Conservation (phyloP, 208 protist species). For the Trypanosoma melophagium region DNA sequence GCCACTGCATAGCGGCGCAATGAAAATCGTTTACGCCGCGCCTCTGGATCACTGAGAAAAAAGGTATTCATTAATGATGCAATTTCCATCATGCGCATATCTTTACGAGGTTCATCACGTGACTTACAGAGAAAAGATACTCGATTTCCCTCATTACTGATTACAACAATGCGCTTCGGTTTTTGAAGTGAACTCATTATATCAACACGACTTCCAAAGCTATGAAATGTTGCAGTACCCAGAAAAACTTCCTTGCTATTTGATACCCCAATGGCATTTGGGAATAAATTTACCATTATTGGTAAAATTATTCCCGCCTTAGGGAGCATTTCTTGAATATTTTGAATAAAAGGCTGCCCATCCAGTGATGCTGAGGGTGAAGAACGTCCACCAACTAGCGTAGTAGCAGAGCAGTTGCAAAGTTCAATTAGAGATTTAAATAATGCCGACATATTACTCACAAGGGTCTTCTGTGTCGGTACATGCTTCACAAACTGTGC, state of each 20-base stretch:
- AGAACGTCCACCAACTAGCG: conserved; percentile 33
- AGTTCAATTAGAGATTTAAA: conserved; percentile 76
- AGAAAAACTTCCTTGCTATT: conserved; percentile 47
- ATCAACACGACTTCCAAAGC: conserved; percentile 66
- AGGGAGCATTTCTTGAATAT: conserved; percentile 48
- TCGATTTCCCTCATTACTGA: conserved; percentile 60
- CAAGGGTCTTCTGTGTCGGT: conserved; percentile 32
- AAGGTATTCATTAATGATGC: conserved; percentile 93
- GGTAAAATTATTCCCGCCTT: conserved; percentile 62
- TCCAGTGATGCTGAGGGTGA: conserved; percentile 36
- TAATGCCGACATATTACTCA: conserved; percentile 50
- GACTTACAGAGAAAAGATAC: conserved; percentile 93
- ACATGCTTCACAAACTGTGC: conserved; percentile 38
- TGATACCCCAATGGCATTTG: conserved; percentile 34
- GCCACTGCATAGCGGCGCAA: conserved; percentile 88
- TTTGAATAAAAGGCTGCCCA: conserved; percentile 57
- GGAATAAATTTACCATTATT: conserved; percentile 70
- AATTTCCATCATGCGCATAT: conserved; percentile 96
- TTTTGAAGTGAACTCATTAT: conserved; percentile 92
- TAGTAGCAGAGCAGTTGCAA: conserved; percentile 57
- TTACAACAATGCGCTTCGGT: conserved; percentile 90
- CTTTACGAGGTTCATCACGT: conserved; percentile 93
- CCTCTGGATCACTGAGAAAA: conserved; percentile 79
- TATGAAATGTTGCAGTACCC: conserved; percentile 57
- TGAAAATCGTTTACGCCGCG: conserved; percentile 77